Conservation (phyloP, 345 rosid genomes). For the Camelina laxa region DNA sequence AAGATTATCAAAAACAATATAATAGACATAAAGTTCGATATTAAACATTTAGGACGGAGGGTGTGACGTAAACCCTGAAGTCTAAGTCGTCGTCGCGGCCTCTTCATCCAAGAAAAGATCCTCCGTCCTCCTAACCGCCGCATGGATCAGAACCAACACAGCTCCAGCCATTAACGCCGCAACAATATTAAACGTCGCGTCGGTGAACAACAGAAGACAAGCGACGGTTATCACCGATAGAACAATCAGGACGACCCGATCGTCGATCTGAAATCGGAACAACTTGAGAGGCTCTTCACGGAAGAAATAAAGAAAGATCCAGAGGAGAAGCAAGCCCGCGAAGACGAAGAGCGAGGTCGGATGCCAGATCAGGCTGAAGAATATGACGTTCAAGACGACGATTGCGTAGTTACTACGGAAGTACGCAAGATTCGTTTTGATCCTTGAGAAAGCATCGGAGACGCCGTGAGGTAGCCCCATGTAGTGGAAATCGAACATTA, state of each 20-base stretch:
- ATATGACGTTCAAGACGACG: constrained; percentile 55
- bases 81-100: constrained; percentile 36
- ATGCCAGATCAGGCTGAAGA: constrained; percentile 68
- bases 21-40: neutral
- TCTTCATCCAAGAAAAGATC: constrained; percentile 69
- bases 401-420: constrained; percentile 76
- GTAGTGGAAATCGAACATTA: constrained; percentile 59
- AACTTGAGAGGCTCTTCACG: constrained; percentile 73
- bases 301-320: constrained; percentile 78
- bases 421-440: constrained; percentile 52
- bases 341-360: constrained; percentile 81
- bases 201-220: constrained; percentile 58
- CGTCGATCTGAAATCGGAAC: constrained; percentile 57
- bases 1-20: constrained; percentile 10
- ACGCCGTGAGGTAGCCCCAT: constrained; percentile 51
- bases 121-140: constrained; percentile 69
- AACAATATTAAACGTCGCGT: constrained; percentile 59
- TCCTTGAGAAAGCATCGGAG: constrained; percentile 49
- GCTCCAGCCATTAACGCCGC: constrained; percentile 59
- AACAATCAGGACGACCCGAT: constrained; percentile 52
- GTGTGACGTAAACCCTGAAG: constrained; percentile 37
- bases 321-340: constrained; percentile 55
- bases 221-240: constrained; percentile 59
- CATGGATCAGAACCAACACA: constrained; percentile 63
- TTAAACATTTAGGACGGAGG: constrained; percentile 24